Evolutionary conservation across 345 rosid species (phyloP), one percentile per base, ranked within the genome.

Genomic region (Carallia brachiata): DNA sequence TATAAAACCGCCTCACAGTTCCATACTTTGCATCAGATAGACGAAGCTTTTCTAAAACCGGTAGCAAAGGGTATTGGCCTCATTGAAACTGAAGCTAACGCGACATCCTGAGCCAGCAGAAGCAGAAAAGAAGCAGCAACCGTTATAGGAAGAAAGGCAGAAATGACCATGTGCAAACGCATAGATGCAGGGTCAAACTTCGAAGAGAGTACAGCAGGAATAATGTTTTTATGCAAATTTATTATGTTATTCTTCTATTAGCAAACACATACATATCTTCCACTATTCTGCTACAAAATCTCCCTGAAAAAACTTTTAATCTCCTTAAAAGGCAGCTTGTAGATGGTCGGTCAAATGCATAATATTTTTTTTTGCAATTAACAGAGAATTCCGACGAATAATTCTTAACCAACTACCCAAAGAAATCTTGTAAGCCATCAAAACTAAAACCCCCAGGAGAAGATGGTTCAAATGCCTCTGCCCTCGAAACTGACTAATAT

Each of bases 11-110:
- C 3, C 75, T 75, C 36, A 87, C 62, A 0, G 85, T 84, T 2
- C 91, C 91, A 48, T 90, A 84, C 2, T 85, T 87, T 27, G 68
- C 71, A 8, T 77, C 78, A 1, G 92, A 78, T 47, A 84, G 84
- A 60, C 65, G 70, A 13, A 84, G 70, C 32, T 85, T 82, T 73
- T 80, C 83, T n/a, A 76, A 6, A 62, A 80, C 69, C 15, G 80
- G 81, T 23, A n/a, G 79, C 83, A 39, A 82, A 80, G 37, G 86
- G 88, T 40, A 76, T 70, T 16, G 81, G 67, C 62, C 86, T 78
- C 86, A 84, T 82, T 34, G 84, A 80, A 65, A 75, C 78, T 2
- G 76, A 70, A 31, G 86, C 83, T 57, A 84, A 57, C 63, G 76
- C 79, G 17, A 70, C 65, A 48, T 78, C 82, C 81, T 81, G 73